Evolutionary conservation across 2,329 filamentous ascomycete genomes (phyloP).

Genomic region (Phialocephala sp.): DNA sequence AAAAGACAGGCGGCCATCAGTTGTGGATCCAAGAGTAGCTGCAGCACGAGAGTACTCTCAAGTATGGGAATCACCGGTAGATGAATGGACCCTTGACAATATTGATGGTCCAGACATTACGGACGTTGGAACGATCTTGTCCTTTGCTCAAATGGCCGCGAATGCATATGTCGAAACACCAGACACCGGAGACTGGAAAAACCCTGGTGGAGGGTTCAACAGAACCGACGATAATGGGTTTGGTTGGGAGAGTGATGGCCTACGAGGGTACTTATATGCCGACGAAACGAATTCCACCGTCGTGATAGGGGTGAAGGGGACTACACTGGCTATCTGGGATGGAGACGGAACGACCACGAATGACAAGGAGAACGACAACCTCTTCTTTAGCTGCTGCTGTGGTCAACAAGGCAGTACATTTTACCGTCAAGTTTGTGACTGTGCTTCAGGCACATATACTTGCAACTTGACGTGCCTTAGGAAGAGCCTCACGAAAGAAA

Average conservation of each 20-base stretch:
- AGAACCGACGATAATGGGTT: conserved; percentile 84
- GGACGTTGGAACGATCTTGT: conserved; percentile 83
- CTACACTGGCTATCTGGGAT: conserved; percentile 88
- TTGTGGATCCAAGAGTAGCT: conserved; percentile 79
- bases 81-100: conserved; percentile 81
- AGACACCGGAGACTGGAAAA: conserved; percentile 78
- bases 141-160: conserved; percentile 84
- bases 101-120: conserved; percentile 80
- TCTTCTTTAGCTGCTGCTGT: conserved; percentile 98
- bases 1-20: conserved; percentile 74
- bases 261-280: conserved; percentile 90
- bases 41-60: conserved; percentile 72
- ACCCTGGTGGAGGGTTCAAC: conserved; percentile 81
- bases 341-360: conserved; percentile 97
- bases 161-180: conserved; percentile 85
- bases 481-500: conserved; percentile 77
- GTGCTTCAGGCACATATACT: conserved; percentile 82
- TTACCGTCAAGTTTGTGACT: conserved; percentile 93
- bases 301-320: conserved; percentile 92
- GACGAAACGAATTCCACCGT: conserved; percentile 86
- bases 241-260: conserved; percentile 88
- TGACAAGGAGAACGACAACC: conserved; percentile 96
- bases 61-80: conserved; percentile 69
- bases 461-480: conserved; percentile 93
- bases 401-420: conserved; percentile 89